A percentile compares a stretch with the other conserved stretches of the same genome.
Conservation (phyloP, 441 rosid genomes). For the Euphorbia schlechtendalii region DNA sequence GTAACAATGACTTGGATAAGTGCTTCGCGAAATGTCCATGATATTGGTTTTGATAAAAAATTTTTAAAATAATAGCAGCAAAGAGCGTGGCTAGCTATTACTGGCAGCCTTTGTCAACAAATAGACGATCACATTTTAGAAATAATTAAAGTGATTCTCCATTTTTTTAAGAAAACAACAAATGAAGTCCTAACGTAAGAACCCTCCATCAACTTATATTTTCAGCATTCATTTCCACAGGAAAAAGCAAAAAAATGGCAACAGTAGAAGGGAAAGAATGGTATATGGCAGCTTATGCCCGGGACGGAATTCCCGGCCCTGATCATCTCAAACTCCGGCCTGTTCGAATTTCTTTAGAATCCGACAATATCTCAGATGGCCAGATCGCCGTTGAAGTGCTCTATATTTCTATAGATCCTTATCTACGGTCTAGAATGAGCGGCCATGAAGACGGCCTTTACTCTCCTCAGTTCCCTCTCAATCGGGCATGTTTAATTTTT, state of each 20-base stretch:
- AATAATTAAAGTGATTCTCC: no score
- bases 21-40: no score
- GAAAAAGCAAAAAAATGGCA: background rate
- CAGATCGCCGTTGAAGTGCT: slow-evolving; percentile 29
- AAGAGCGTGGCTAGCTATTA: no score
- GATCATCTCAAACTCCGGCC: slow-evolving; percentile 32
- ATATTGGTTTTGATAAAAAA: no score
- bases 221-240: no score
- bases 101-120: no score
- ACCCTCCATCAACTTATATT: no score
- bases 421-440: slow-evolving; percentile 25
- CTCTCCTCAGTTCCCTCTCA: slow-evolving; percentile 20
- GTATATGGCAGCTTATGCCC: slow-evolving; percentile 31
- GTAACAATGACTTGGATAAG: no score
- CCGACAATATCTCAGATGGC: slow-evolving; percentile 23
- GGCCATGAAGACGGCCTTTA: slow-evolving; percentile 34
- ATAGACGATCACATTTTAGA: no score
- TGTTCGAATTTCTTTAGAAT: slow-evolving; percentile 12
- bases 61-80: no score
- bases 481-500: slow-evolving; percentile 15
- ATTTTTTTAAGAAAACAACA: no score
- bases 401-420: slow-evolving; percentile 39
- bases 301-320: slow-evolving; percentile 33
- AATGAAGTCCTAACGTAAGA: no score
- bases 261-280: slow-evolving; percentile 33